These are phyloP conservation scores for Penicillium nordicum DNA, from an alignment of 2,329 filamentous ascomycete species.

Conservation along the genomic window DNA sequence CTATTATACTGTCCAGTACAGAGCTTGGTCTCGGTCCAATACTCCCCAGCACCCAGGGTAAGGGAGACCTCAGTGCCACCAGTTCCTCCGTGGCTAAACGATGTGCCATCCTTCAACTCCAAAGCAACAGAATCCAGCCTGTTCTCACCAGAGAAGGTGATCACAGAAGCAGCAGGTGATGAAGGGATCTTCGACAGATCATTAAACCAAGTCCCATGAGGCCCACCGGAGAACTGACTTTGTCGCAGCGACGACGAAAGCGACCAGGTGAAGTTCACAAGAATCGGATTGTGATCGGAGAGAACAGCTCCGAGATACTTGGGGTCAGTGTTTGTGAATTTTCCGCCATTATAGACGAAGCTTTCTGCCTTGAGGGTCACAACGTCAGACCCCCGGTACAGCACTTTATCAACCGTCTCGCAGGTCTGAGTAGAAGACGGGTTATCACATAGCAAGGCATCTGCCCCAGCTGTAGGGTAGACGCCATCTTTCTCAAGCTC, in stretches of 20 bases:
- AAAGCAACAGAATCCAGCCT: constrained; percentile 53
- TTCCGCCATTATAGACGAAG: constrained; percentile 50
- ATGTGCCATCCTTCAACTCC: constrained; percentile 49
- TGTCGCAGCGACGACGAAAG: constrained; percentile 53
- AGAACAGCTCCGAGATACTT: constrained; percentile 46
- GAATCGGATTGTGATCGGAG: constrained; percentile 63
- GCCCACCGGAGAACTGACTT: constrained; percentile 28
- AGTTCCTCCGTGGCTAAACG: constrained; percentile 52
- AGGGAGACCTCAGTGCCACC: constrained; percentile 49
- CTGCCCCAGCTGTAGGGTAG: constrained; percentile 43
- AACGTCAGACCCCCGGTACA: constrained; percentile 40
- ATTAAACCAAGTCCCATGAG: constrained; percentile 51
- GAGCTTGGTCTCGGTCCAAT: constrained; percentile 48
- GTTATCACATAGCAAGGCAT: constrained; percentile 52
- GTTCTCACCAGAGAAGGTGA: constrained; percentile 45
- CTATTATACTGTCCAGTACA: constrained; percentile 50
- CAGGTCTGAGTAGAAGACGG: constrained; percentile 54
- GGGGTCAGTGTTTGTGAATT: constrained; percentile 56
- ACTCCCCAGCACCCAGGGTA: constrained; percentile 47
- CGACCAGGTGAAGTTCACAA: constrained; percentile 27
- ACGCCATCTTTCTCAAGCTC: constrained; percentile 50
- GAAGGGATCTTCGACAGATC: constrained; percentile 46
- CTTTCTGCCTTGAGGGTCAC: constrained; percentile 51
- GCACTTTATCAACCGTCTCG: constrained; percentile 66
- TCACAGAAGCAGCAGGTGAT: constrained; percentile 31